Percentiles rank a stretch among this genome's conserved stretches.
phyloP scores from a whole-genome alignment of 2,329 filamentous ascomycete species.

The Trichocomaceae sp. region DNA sequence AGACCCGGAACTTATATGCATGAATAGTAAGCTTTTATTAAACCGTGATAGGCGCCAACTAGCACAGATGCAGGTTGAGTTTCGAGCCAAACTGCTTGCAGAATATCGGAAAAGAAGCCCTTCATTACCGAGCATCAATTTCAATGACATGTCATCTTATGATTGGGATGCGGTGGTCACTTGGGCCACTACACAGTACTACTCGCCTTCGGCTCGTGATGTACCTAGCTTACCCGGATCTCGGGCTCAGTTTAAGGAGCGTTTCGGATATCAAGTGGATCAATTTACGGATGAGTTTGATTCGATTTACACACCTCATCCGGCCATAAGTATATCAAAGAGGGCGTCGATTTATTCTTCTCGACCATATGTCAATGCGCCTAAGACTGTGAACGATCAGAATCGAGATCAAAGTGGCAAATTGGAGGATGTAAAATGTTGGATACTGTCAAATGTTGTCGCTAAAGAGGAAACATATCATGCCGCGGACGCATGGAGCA shows the following conservation, averaged over 20 bases:
- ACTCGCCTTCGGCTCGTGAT: slow-evolving; percentile 31
- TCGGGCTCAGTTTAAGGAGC: slow-evolving; percentile 34
- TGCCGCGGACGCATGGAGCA: slow-evolving; percentile 29
- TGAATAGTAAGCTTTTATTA: slow-evolving; percentile 32
- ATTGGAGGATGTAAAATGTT: slow-evolving; percentile 39
- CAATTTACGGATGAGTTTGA: slow-evolving; percentile 23
- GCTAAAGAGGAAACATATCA: slow-evolving; percentile 39
- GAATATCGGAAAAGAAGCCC: slow-evolving; percentile 37
- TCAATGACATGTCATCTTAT: slow-evolving; percentile 37
- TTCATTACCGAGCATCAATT: slow-evolving; percentile 40
- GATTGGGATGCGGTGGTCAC: slow-evolving; percentile 43
- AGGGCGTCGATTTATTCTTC: slow-evolving; percentile 21
- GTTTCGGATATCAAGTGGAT: slow-evolving; percentile 37
- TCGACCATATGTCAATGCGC: slow-evolving; percentile 16
- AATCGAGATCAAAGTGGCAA: slow-evolving; percentile 16
- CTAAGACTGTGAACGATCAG: slow-evolving; percentile 15
- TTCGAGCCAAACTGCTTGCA: slow-evolving; percentile 41
- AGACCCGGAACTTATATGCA: slow-evolving; percentile 32
- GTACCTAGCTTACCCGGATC: slow-evolving; percentile 40
- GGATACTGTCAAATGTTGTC: slow-evolving; percentile 43
- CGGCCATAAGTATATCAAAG: slow-evolving; percentile 26
- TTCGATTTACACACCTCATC: slow-evolving; percentile 30
- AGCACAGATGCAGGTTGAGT: slow-evolving; percentile 40
- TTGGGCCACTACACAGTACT: slow-evolving; percentile 40
- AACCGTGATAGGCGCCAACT: slow-evolving; percentile 35